phyloP scores from a whole-genome alignment of 305 asterid species.

The Solanum hybrid region DNA sequence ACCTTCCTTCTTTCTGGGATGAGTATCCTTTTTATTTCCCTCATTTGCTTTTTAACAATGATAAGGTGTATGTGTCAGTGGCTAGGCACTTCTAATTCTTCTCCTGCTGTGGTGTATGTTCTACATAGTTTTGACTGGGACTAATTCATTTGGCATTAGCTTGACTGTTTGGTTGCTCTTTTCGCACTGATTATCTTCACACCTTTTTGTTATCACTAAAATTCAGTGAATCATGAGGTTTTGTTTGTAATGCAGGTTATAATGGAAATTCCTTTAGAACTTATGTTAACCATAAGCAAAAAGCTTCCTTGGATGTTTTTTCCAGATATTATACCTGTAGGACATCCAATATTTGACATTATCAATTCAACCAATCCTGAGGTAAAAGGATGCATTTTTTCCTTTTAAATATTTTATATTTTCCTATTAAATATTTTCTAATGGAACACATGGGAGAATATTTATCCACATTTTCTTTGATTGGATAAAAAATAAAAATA shows the following conservation, averaged over 20 bases:
- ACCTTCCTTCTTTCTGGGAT: not conserved
- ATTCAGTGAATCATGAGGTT: not conserved
- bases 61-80: not conserved
- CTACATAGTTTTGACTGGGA: not conserved
- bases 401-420: slow-evolving; percentile 5
- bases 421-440: slow-evolving; percentile 1
- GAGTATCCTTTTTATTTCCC: not conserved
- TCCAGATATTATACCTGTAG: slow-evolving; percentile 85
- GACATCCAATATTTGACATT: slow-evolving; percentile 92
- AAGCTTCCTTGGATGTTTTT: slow-evolving; percentile 98
- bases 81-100: not conserved
- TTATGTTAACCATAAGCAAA: slow-evolving; percentile 89
- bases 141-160: not conserved
- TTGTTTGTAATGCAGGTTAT: slow-evolving; percentile 47
- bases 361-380: slow-evolving; percentile 91
- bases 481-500: not conserved
- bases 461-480: not conserved
- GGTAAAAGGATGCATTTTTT: slow-evolving; percentile 33
- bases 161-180: not conserved
- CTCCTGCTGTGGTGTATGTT: not conserved
- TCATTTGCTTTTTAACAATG: not conserved
- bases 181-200: not conserved
- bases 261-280: slow-evolving; percentile 96
- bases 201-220: not conserved
- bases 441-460: not conserved